Evolutionary conservation across 306 rosid genomes (phyloP).

Genomic region (Rosa chinensis): DNA sequence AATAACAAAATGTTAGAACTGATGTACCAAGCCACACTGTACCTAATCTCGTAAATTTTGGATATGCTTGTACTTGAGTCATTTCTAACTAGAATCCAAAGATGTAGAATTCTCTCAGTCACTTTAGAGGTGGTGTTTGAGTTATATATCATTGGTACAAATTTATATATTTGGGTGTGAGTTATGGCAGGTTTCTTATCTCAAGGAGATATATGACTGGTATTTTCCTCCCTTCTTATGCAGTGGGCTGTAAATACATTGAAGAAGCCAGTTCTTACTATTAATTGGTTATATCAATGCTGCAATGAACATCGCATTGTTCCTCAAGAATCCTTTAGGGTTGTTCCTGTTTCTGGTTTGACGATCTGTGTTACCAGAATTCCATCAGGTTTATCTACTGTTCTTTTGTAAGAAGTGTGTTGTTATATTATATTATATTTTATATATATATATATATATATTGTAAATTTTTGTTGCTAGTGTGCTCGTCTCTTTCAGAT

Average conservation of each 20-base stretch:
- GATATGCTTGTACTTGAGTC: background rate
- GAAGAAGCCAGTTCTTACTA: constrained; percentile 91
- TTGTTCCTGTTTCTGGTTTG: constrained; percentile 88
- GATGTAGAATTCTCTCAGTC: constrained; percentile 9
- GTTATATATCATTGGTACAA: constrained; percentile 1
- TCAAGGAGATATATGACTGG: constrained; percentile 15
- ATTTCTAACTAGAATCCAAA: background rate
- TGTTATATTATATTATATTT: background rate
- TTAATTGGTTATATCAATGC: constrained; percentile 87
- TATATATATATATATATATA: background rate
- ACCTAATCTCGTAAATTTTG: background rate
- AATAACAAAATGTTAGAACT: background rate
- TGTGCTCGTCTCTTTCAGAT: constrained; percentile 52
- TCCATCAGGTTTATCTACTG: constrained; percentile 67
- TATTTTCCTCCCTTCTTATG: constrained; percentile 29
- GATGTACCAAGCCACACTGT: background rate
- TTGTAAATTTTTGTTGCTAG: constrained; percentile 29
- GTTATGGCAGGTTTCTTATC: constrained; percentile 11
- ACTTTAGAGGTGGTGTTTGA: constrained; percentile 10
- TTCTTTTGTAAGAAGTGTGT: constrained; percentile 19
- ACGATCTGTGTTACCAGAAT: constrained; percentile 79
- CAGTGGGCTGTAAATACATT: constrained; percentile 90
- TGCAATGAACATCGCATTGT: constrained; percentile 87
- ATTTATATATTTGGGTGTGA: constrained; percentile 2
- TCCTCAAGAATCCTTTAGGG: constrained; percentile 83